phyloP scores from a whole-genome alignment of 768 basidiomycete genomes.

The Mycena galopus region DNA sequence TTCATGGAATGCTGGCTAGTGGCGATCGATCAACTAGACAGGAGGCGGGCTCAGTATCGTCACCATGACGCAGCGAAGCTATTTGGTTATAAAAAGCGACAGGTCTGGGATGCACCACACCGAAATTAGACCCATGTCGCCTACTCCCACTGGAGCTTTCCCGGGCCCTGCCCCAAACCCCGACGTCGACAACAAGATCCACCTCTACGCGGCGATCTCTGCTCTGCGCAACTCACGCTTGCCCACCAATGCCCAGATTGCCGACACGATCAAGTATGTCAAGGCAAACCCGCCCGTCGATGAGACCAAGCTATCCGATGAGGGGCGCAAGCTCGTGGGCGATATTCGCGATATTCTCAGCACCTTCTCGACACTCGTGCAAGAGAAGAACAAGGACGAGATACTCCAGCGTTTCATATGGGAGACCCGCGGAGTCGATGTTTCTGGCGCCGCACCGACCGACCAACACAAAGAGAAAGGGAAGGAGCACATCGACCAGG shows the following conservation, averaged over 20 bases:
- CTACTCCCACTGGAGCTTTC: constrained; percentile 1
- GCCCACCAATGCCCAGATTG: constrained; percentile 86
- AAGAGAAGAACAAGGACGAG: constrained; percentile 90
- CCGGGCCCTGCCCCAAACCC: constrained; percentile 14
- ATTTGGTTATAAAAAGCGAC: background rate
- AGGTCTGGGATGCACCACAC: background rate
- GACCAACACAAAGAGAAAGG: constrained; percentile 44
- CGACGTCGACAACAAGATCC: constrained; percentile 59
- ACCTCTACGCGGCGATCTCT: constrained; percentile 83
- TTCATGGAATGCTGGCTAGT: background rate
- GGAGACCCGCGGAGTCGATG: constrained; percentile 73
- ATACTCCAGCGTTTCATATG: constrained; percentile 92
- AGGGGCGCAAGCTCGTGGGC: constrained; percentile 81
- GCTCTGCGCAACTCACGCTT: constrained; percentile 85
- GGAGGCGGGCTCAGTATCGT: background rate
- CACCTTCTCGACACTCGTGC: constrained; percentile 70
- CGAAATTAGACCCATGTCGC: background rate
- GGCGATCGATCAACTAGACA: background rate
- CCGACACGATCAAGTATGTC: constrained; percentile 77
- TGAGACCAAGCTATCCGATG: constrained; percentile 74
- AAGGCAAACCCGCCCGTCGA: constrained; percentile 70
- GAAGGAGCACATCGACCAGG: constrained; percentile 38
- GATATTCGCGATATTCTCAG: constrained; percentile 85
- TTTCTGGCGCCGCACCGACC: constrained; percentile 40
- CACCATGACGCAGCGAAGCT: constrained; percentile 1